These are phyloP conservation scores for Trichoderma harzianum DNA, from an alignment of 2,329 filamentous ascomycete species.

Conservation along the genomic window DNA sequence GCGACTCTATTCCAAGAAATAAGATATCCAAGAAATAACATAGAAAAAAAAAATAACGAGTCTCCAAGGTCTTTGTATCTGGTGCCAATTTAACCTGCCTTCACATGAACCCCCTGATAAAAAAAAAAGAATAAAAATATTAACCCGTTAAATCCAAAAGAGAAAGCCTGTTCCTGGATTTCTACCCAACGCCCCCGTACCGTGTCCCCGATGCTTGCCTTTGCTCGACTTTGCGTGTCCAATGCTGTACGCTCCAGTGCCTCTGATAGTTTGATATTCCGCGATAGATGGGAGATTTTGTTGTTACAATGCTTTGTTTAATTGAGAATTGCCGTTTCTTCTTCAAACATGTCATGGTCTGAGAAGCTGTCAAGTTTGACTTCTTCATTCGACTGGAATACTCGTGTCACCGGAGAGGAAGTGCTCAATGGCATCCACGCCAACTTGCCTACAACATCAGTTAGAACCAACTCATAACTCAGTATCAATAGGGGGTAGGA, in stretches of 20 bases:
- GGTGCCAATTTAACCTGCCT: background rate
- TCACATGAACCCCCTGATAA: background rate
- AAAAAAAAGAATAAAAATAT: background rate
- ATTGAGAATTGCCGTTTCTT: background rate
- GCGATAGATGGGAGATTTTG: background rate
- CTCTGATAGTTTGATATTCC: background rate
- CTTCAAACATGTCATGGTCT: background rate
- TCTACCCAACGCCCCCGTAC: background rate
- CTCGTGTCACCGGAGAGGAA: slow-evolving; percentile 33
- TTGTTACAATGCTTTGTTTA: background rate
- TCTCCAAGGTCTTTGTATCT: background rate
- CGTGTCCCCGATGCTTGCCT: background rate
- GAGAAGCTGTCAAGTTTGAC: background rate
- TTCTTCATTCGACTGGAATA: slow-evolving; percentile 18
- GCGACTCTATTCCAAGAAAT: background rate
- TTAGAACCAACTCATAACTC: background rate
- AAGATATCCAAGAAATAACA: background rate
- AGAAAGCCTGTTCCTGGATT: background rate
- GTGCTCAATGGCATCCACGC: slow-evolving; percentile 35
- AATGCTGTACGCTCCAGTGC: background rate
- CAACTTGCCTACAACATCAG: slow-evolving; percentile 31
- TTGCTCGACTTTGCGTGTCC: background rate
- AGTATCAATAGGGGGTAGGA: background rate
- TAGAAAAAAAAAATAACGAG: background rate
- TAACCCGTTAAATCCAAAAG: background rate